Percentiles rank a stretch among this genome's conserved stretches.
phyloP scores from a whole-genome alignment of 208 protist genomes.

The Trypanosoma theileri region DNA sequence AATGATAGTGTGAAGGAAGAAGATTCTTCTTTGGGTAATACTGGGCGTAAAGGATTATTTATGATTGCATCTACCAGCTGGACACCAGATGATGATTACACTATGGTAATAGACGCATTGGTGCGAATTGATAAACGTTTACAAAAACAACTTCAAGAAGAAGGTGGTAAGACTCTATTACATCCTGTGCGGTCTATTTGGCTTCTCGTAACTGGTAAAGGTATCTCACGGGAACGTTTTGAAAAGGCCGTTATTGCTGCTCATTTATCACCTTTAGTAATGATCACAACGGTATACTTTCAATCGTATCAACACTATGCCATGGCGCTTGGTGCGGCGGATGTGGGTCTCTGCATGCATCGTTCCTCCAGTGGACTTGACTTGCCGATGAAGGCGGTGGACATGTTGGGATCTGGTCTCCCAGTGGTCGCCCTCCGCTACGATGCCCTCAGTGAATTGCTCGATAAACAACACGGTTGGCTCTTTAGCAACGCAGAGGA shows the following conservation, averaged over 20 bases:
- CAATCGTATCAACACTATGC: slow-evolving; percentile 93
- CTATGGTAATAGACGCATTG: slow-evolving; percentile 90
- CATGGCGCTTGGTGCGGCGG: slow-evolving; percentile 81
- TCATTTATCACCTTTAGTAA: slow-evolving; percentile 59
- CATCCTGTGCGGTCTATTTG: slow-evolving; percentile 38
- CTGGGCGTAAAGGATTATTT: slow-evolving; percentile 46
- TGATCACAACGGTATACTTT: slow-evolving; percentile 91
- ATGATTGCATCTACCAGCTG: slow-evolving; percentile 95
- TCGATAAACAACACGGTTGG: slow-evolving; percentile 69
- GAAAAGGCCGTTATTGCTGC: slow-evolving; percentile 54
- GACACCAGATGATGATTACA: slow-evolving; percentile 97
- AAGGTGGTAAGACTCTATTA: neutral
- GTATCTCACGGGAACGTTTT: slow-evolving; percentile 53
- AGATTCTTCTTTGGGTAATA: neutral
- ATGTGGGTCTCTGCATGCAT: slow-evolving; percentile 96
- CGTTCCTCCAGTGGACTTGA: slow-evolving; percentile 93
- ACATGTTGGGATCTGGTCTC: slow-evolving; percentile 94
- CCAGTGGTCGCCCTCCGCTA: slow-evolving; percentile 92
- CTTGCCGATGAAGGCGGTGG: slow-evolving; percentile 98
- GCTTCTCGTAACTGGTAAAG: slow-evolving; percentile 85
- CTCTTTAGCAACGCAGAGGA: slow-evolving; percentile 53
- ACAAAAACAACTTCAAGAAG: slow-evolving; percentile 13
- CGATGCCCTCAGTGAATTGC: slow-evolving; percentile 85
- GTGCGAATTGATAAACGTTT: slow-evolving; percentile 75
- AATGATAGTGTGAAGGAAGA: neutral